Conservation (phyloP, 169 alveolate genomes). For the Plasmodium coatneyi region DNA sequence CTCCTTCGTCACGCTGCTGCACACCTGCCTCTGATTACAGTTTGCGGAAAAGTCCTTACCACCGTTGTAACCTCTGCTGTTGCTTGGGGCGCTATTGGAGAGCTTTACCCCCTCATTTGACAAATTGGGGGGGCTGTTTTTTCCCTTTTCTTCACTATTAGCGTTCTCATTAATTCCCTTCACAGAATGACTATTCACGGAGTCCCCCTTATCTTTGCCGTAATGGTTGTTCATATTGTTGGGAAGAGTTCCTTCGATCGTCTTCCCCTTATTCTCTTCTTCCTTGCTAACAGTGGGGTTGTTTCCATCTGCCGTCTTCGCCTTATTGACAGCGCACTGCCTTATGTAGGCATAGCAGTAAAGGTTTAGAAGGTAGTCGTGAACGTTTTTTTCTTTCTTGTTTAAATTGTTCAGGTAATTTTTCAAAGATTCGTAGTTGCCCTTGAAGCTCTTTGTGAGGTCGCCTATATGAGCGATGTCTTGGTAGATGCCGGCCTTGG, state of each 20-base stretch:
- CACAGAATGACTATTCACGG: background rate
- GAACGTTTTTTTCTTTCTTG: background rate
- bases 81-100: background rate
- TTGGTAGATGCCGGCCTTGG: background rate
- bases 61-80: background rate
- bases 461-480: slow-evolving; percentile 6
- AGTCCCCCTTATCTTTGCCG: background rate
- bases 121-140: background rate
- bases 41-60: no score
- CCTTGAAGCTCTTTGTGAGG: background rate
- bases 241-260: background rate
- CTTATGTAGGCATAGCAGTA: slow-evolving; percentile 9
- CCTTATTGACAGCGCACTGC: background rate
- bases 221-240: background rate
- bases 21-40: no score
- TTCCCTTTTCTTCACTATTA: background rate
- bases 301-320: background rate
- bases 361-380: background rate
- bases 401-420: slow-evolving; percentile 4
- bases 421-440: slow-evolving; percentile 6
- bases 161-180: background rate
- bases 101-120: no score
- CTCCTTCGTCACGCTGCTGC: background rate
- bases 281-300: background rate
- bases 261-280: background rate